Evolutionary conservation across 805 yeast genomes (phyloP), one percentile per base, ranked within the genome.

Genomic region (Komagataella mondaviorum): DNA sequence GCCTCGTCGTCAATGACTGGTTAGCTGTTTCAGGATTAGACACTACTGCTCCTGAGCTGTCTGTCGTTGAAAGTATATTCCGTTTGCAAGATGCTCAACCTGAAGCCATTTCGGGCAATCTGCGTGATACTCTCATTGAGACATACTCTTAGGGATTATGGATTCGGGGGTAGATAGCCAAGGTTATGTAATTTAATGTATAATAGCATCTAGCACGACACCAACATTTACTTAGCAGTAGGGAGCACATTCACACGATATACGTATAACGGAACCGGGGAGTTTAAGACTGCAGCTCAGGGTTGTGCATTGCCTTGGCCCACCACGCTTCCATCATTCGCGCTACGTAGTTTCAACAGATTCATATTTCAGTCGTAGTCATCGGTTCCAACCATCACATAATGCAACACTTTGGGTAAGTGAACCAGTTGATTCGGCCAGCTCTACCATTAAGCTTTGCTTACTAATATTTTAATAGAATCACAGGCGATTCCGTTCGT

Each of bases 1-100:
- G 99, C 60, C 82, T 93, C 82, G 98, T 93, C 51, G 99, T 90
- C 51, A 93, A 93, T 66, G 99, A 93, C 72, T 93, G 97, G 95
- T 74, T 91, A 58, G 95, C 98, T 30, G 98, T 95, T 46, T 77
- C 96, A 48, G 99, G 99, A 57, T 77, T 88, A 60, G 98, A 93
- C 71, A 93, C 99, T 53, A 90, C 99, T 57, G 98, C 99, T 48
- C 97, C 99, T 49, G 99, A 93, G 71, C 76, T 93, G 63, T 88
- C 96, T 60, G 99, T 93, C 54, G 80, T 93, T 58, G 99, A 95
- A 73, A 85, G 95, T 66, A 95, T 93, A 60, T 95, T 91, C 81
- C 84, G 88, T 71, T 75, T 88, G 60, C 95, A 88, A 68, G 96
- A 88, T 63, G 91, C 89, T 55, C 87, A 85, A 65, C 96, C 95